Conservation (phyloP, 345 rosid genomes). For the Brassica rapa region DNA sequence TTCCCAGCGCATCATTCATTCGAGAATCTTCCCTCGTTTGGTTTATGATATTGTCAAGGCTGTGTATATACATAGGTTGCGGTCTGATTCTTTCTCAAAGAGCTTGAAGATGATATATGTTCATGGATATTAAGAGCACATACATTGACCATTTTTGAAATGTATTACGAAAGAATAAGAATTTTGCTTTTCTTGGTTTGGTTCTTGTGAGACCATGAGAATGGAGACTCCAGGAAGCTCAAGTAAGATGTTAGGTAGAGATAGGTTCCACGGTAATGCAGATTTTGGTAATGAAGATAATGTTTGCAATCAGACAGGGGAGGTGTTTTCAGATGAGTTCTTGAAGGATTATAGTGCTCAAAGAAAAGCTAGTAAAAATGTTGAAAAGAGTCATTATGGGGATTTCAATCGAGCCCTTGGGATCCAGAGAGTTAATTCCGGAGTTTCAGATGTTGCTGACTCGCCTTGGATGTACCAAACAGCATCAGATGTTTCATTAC, state of each 20-base stretch:
- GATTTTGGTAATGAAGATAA: constrained; percentile 33
- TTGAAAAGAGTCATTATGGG: constrained; percentile 31
- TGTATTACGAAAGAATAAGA: neutral
- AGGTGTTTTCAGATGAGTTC: constrained; percentile 73
- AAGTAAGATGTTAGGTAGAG: neutral
- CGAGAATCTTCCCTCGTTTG: neutral
- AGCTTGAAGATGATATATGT: constrained; percentile 12
- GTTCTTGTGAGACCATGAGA: neutral
- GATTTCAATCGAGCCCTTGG: constrained; percentile 47
- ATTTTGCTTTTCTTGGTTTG: neutral
- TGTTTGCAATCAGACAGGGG: constrained; percentile 72
- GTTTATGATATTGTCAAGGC: neutral
- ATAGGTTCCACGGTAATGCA: constrained; percentile 42
- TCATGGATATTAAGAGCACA: neutral
- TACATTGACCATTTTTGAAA: neutral
- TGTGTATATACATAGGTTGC: neutral
- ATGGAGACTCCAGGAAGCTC: neutral
- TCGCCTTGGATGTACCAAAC: constrained; percentile 48
- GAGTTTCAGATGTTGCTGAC: constrained; percentile 46
- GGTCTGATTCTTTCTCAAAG: neutral
- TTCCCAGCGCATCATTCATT: neutral
- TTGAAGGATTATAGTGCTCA: constrained; percentile 49
- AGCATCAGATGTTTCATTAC: constrained; percentile 35
- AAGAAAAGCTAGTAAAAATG: constrained; percentile 45
- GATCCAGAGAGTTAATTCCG: constrained; percentile 45